These are phyloP conservation scores for Ceratocystis variospora DNA, from an alignment of 2,329 filamentous ascomycete genomes.

Conservation along the genomic window DNA sequence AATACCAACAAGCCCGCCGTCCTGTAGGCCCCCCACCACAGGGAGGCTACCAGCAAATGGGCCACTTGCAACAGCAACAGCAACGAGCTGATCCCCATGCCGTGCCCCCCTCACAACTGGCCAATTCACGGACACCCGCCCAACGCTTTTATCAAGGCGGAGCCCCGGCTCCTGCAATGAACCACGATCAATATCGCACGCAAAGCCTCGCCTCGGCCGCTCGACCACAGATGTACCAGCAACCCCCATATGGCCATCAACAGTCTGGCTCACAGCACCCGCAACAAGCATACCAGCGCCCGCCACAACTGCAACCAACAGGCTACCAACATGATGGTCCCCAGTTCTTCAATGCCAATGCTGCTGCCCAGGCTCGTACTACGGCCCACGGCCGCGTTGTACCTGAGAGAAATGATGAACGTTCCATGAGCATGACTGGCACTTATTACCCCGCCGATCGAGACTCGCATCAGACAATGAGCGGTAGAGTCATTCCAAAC, in stretches of 20 bases:
- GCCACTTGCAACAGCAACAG: conserved; percentile 12
- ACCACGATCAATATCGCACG: conserved; percentile 77
- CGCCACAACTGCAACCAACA: conserved; percentile 32
- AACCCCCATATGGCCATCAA: conserved; percentile 47
- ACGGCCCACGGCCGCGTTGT: conserved; percentile 86
- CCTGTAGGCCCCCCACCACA: conserved; percentile 33
- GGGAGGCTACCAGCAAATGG: conserved; percentile 18
- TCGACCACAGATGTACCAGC: conserved; percentile 59
- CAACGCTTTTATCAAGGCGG: conserved; percentile 49
- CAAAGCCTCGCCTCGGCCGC: conserved; percentile 73
- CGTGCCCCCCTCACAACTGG: conserved; percentile 30
- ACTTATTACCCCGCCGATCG: conserved; percentile 54
- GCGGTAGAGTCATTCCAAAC: conserved; percentile 77
- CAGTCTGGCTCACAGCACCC: conserved; percentile 34
- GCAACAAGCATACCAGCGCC: conserved; percentile 34
- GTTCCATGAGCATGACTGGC: conserved; percentile 91
- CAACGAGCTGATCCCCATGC: conserved; percentile 43
- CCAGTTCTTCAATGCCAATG: conserved; percentile 16
- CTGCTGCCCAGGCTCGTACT: conserved; percentile 45
- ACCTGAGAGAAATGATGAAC: conserved; percentile 80
- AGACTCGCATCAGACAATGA: conserved; percentile 82
- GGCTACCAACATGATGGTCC: conserved; percentile 5
- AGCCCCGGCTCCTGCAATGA: conserved; percentile 55
- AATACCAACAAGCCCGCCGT: conserved; percentile 32
- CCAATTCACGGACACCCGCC: conserved; percentile 27